A percentile compares a stretch with the other conserved stretches of the same genome.
These are phyloP conservation scores for Phialocephala sp. DNA, from an alignment of 2,329 filamentous ascomycete genomes.

Conservation along the genomic window DNA sequence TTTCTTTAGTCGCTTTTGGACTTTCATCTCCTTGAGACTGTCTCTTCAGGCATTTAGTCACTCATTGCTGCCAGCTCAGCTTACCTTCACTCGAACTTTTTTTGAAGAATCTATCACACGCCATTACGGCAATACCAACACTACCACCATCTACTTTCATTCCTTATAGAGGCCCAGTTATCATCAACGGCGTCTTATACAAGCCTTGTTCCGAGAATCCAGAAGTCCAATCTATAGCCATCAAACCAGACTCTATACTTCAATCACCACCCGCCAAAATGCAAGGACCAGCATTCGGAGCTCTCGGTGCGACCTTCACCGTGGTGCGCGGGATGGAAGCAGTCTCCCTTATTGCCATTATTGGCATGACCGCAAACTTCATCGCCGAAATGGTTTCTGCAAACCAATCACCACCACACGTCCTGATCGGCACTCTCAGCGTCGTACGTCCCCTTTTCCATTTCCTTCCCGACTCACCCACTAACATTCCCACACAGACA, in stretches of 20 bases:
- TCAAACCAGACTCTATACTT: neutral
- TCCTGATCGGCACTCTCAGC: constrained; percentile 78
- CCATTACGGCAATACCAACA: constrained; percentile 22
- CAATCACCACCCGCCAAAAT: constrained; percentile 30
- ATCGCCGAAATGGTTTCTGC: constrained; percentile 74
- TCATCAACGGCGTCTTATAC: constrained; percentile 33
- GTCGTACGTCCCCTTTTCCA: constrained; percentile 64
- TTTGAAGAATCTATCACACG: constrained; percentile 15
- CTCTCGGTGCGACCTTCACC: constrained; percentile 80
- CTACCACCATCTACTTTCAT: constrained; percentile 21
- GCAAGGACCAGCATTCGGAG: constrained; percentile 53
- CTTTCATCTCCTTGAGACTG: constrained; percentile 36
- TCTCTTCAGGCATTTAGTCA: constrained; percentile 39
- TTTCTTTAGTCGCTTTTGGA: constrained; percentile 23
- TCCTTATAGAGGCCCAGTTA: constrained; percentile 32
- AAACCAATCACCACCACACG: constrained; percentile 68
- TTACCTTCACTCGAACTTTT: constrained; percentile 27
- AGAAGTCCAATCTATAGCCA: neutral
- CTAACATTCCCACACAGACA: constrained; percentile 57
- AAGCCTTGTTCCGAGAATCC: constrained; percentile 17
- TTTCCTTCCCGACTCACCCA: constrained; percentile 5
- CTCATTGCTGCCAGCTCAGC: constrained; percentile 40
- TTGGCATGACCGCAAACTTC: constrained; percentile 84
- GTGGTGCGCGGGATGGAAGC: constrained; percentile 73
- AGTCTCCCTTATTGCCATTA: constrained; percentile 74